phyloP scores from a whole-genome alignment of 1,284 basidiomycete genomes.

The Termitomyces sp. region DNA sequence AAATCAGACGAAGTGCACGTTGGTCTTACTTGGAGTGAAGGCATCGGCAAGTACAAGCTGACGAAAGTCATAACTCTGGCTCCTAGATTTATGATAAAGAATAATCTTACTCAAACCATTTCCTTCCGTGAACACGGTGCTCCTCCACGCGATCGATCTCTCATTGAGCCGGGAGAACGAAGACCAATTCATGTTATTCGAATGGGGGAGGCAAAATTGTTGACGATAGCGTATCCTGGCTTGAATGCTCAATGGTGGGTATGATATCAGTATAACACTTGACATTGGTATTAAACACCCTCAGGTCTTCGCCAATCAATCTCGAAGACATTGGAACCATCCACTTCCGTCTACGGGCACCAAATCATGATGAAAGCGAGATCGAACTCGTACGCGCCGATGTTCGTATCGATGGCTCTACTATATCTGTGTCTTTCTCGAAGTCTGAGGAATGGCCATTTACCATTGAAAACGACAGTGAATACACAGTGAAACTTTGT shows the following conservation, averaged over 20 bases:
- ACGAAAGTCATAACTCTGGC: constrained; percentile 91
- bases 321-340: constrained; percentile 88
- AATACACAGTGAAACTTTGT: constrained; percentile 64
- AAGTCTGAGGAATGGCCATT: constrained; percentile 86
- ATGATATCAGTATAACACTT: constrained; percentile 1
- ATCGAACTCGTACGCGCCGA: constrained; percentile 77
- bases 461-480: constrained; percentile 86
- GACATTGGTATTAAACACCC: constrained; percentile 6
- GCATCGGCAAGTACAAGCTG: constrained; percentile 94
- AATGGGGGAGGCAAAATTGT: constrained; percentile 60
- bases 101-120: constrained; percentile 67
- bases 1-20: constrained; percentile 81
- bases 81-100: constrained; percentile 90
- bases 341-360: constrained; percentile 64
- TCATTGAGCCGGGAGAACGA: constrained; percentile 67
- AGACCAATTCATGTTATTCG: constrained; percentile 70
- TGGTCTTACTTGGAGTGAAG: constrained; percentile 91
- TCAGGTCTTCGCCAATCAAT: constrained; percentile 89
- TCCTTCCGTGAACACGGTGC: constrained; percentile 85
- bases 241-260: constrained; percentile 79
- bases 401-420: constrained; percentile 81
- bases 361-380: constrained; percentile 32
- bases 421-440: constrained; percentile 81
- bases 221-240: constrained; percentile 84
- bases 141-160: constrained; percentile 60